A percentile compares a stretch with the other conserved stretches of the same genome.
These are phyloP conservation scores for Aspergillus fischeri DNA, from an alignment of 2,329 filamentous ascomycete species.

Conservation along the genomic window DNA sequence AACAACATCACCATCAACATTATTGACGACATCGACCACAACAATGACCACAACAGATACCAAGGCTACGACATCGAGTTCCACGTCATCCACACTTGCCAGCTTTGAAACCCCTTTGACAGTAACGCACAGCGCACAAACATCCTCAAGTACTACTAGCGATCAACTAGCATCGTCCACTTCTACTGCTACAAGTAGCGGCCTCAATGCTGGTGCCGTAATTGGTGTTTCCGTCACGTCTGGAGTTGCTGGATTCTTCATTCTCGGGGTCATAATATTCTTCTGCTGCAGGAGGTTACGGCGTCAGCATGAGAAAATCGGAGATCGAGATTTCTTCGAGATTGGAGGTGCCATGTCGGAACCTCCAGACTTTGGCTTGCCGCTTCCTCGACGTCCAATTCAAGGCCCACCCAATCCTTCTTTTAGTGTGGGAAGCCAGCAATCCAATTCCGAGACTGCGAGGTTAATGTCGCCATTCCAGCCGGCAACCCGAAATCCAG, in stretches of 20 bases:
- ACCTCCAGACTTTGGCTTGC: conserved; percentile 28
- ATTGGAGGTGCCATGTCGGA: conserved; percentile 39
- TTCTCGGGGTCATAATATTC: conserved; percentile 30
- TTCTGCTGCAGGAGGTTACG: conserved; percentile 28
- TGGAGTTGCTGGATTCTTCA: conserved; percentile 32
- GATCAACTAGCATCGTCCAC: neutral
- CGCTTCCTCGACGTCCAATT: conserved; percentile 21
- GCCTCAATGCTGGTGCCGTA: conserved; percentile 27
- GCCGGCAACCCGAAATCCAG: conserved; percentile 15
- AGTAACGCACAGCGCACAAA: conserved; percentile 3
- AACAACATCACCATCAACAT: conserved; percentile 2
- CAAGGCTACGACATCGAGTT: neutral
- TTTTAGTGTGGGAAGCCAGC: conserved; percentile 1
- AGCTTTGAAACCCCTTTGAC: conserved; percentile 16
- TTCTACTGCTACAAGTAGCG: conserved; percentile 4
- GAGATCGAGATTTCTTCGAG: conserved; percentile 31
- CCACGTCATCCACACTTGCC: conserved; percentile 8
- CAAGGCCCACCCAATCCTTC: conserved; percentile 10
- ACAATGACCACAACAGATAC: conserved; percentile 3
- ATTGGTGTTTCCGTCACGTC: conserved; percentile 37
- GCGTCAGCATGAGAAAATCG: conserved; percentile 17
- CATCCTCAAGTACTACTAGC: conserved; percentile 8
- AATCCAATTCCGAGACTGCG: conserved; percentile 14
- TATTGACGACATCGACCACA: conserved; percentile 1
- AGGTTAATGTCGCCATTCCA: conserved; percentile 17